Base-by-base conservation (phyloP, 2,329 filamentous ascomycete species). In the Aspergillus sp. region DNA sequence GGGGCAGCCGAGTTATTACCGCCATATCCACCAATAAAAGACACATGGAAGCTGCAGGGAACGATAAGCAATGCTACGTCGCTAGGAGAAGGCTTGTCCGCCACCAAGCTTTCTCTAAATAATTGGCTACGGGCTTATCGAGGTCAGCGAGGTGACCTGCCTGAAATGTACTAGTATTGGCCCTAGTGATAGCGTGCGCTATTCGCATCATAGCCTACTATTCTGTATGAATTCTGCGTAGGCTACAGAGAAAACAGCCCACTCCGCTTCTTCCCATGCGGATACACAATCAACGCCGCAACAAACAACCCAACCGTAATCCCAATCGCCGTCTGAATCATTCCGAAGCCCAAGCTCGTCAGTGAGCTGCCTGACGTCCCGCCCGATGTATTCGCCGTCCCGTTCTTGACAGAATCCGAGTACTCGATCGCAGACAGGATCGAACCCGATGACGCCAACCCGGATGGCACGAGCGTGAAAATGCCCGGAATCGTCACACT, bases 401-500 rank as follows among this genome's bases (percentile, higher is more conserved):
- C 56, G 19, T 65, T 64, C 7, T 66, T 66, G 51, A 87, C 84
- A 59, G 85, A 55, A 34, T 87, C 79, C 3, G 85, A 84, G 19
- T 80, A 83, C 11, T 80, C 79, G 53, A 87, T 77, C 13, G 85
- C 85, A 0, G 80, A 77, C 6, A 87, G 79, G 22, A 88, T 72
- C 23, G 79, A 82, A 2, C 85, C 85, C 54, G 79, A 80, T 0
- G 85, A 84, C 4, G 85, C 83, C 17, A 88, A 74, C 2, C 85
- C 85, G 1, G 81, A 84, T 0, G 85, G 85, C 1, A 88, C 85
- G 63, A 87, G 85, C 2, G 87, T 83, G 66, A 95, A 96, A 67
- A 97, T 95, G 11, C 90, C 92, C 0, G 93, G 92, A 9, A 96
- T 81, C 82, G 96, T 91, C 3, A 91, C 89, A 0, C 91, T 91